Evolutionary conservation across 1,284 basidiomycete genomes (phyloP), one percentile per base, ranked within the genome.

Genomic region (Sanghuangporus baumii): DNA sequence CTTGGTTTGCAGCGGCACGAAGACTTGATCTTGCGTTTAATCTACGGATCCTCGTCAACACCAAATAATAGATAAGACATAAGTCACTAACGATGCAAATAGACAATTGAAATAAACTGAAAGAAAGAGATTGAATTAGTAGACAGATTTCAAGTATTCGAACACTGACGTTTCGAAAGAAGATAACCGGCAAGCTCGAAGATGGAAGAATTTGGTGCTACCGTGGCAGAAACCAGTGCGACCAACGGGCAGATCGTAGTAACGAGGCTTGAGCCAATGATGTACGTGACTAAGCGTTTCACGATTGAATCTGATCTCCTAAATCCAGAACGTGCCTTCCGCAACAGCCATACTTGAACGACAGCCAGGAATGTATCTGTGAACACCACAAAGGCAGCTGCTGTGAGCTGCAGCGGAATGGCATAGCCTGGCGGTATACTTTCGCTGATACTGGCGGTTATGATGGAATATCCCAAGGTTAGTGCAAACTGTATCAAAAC

Each of bases 271-370:
- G 58, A 59, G 6, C 58, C n/a, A 11, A 62, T 20, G 16, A 12
- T 62, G 46, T 48, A 62, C 6, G 26, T 9, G 38, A 62, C 47
- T 6, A 62, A 41, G 8, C 37, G 5, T 7, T 46, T 60, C 16
- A 62, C 31, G 26, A 59, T 48, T 11, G 57, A 37, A n/a, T 62
- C 61, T 18, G 51, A 18, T 23, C 51, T n/a, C 34, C 16, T 47
- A 23, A 63, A 20, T 14, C 61, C 61, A n/a, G 46, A 51, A 5
- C 57, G 20, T 7, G 14, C 20, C 36, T 20, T 52, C 26, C 59
- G 34, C 3, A 63, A 38, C 4, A 37, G 43, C 41, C 12, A 63
- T 14, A 55, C 36, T 26, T 59, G 11, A 2, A n/a, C 16, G 46
- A 47, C 8, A 7, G 43, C 9, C 6, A 46, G 9, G 7, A 46